Base-by-base conservation (phyloP, 1,284 basidiomycete genomes). In the Inonotus hispidus region DNA sequence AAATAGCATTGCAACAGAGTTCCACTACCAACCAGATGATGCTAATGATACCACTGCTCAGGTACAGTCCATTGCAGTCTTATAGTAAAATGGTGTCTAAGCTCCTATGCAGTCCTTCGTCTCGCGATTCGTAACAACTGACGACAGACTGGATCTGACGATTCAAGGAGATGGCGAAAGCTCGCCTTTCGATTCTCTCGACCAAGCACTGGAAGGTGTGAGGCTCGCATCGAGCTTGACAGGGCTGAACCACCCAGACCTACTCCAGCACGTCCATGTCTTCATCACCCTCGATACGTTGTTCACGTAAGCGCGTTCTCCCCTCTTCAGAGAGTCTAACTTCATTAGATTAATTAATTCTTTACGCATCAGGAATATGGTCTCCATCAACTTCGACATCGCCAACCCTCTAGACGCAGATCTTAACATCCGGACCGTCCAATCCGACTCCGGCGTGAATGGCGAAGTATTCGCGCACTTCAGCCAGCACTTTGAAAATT, bases 11-110 rank as follows among this genome's bases (percentile, higher is more conserved):
- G 60, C 75, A 0, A 75, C 85, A 4, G 83, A 87, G 68, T 90
- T 91, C 76, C 84, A 79, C 63, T 92, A 90, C 67, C 71, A 78
- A 65, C 88, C 89, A 0, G 75, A 75, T 7, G 73, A 88, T 70
- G 77, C 82, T 8, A 88, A 88, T 66, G 81, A 89, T 66, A 84
- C 85, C 2, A 73, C 75, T 16, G 87, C 88, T 1, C 82, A 86
- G 71, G 77, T 76, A 41, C n/a, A 66, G 65, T n/a, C 46, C 14
- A 19, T 58, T 11, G 11, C 19, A 49, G 29, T 7, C 45, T 37
- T 35, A n/a, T n/a, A 21, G 13, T 21, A 43, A n/a, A 21, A 14
- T 8, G 6, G 29, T 16, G 11, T 13, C 50, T 23, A 35, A 43
- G 16, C 16, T 46, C 38, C 37, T 19, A 27, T 29, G 53, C 67